Conservation (phyloP, 768 basidiomycete species). For the Coprinopsis sp. region DNA sequence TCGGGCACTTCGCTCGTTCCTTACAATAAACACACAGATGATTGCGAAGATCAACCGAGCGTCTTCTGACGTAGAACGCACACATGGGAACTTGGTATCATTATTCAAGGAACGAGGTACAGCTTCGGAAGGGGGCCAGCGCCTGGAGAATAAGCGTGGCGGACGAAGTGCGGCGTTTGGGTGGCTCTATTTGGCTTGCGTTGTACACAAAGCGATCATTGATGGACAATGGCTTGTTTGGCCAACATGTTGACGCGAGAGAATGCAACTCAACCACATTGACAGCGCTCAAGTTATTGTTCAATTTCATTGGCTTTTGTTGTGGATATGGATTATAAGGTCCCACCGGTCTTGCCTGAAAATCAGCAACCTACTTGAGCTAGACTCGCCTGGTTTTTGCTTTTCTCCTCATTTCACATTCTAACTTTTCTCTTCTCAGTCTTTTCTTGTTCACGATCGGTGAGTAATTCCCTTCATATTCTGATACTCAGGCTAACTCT, state of each 20-base stretch:
- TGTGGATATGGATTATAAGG: slow-evolving; percentile 18
- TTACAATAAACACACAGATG: too few species aligned
- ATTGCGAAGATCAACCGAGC: too few species aligned
- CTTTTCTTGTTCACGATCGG: too few species aligned
- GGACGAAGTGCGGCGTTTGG: too few species aligned
- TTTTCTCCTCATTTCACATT: slow-evolving; percentile 6
- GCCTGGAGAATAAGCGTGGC: too few species aligned
- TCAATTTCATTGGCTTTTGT: slow-evolving; percentile 1
- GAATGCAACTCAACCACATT: neutral
- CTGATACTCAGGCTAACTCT: slow-evolving; percentile 1
- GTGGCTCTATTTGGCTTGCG: neutral
- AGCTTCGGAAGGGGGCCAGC: too few species aligned
- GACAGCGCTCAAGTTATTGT: neutral
- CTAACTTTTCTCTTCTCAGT: slow-evolving; percentile 8
- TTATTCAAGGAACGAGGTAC: too few species aligned
- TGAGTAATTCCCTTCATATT: slow-evolving; percentile 7
- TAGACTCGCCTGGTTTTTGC: slow-evolving; percentile 23
- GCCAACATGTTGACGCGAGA: neutral
- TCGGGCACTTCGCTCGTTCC: too few species aligned
- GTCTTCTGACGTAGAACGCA: too few species aligned
- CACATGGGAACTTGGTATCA: too few species aligned
- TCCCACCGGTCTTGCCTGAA: neutral
- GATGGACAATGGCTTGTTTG: slow-evolving; percentile 2
- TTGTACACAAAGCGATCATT: neutral
- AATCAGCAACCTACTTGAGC: slow-evolving; percentile 18